phyloP scores from a whole-genome alignment of 176 grass and related monocot species.

The barley (Hordeum vulgare) region MorexV3_pseudomolecules_assembly NC_058520.1:15311898-15312397 shows the following conservation, averaged over 20 bases:
- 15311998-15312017: no score
- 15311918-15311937: neutral
- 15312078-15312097: conserved; percentile 55
- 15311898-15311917: neutral
- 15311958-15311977: no score
- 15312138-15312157: conserved; percentile 56
- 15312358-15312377: conserved; percentile 41
- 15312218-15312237: neutral
- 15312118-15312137: conserved; percentile 57
- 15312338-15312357: conserved; percentile 36
- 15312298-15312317: conserved; percentile 5
- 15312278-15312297: neutral
- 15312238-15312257: neutral
- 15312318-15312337: conserved; percentile 42
- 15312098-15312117: conserved; percentile 25
- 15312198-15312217: conserved; percentile 34
- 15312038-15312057: no score
- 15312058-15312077: neutral
- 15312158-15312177: conserved; percentile 50
- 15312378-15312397: conserved; percentile 60
- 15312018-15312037: no score
- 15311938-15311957: neutral
- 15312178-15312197: conserved; percentile 43
- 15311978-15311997: no score
- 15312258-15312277: neutral